Base-by-base conservation (phyloP, 805 yeast species). In the Candida morakotiae region DNA sequence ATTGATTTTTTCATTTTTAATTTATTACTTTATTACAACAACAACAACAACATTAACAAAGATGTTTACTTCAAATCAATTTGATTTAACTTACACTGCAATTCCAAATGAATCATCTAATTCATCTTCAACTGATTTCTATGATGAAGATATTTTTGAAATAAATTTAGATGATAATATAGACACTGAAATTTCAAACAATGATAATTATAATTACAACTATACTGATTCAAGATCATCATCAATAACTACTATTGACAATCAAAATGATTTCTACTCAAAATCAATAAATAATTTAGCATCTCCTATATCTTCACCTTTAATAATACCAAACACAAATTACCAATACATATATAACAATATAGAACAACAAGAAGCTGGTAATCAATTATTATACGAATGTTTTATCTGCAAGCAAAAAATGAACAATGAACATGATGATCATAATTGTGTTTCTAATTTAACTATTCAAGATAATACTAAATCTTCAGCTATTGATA, bases 351-450 rank as follows among this genome's bases (percentile, higher is more conserved):
- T 22, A 2, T 30, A 37, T 7, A 33, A 17, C 28, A n/a, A 16
- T 23, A n/a, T n/a, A n/a, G n/a, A n/a, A n/a, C n/a, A n/a, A n/a
- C n/a, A n/a, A n/a, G n/a, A n/a, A n/a, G n/a, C n/a, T n/a, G n/a
- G n/a, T n/a, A n/a, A 37, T 10, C 37, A 32, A 10, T 35, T 43
- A 13, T 38, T 47, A 34, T 47, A 43, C 21, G 49, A 45, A 38
- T 45, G 49, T 35, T 34, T 39, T 18, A 42, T 45, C 39, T 47
- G 51, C 47, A 45, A 43, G 34, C 39, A 40, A 28, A 37, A 28
- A 17, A 28, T 27, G 27, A 20, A 13, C 14, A 20, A 27, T 10
- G 28, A 37, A 16, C 18, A 15, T 8, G 9, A 31, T n/a, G 9
- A 31, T n/a, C 35, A 32, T 16, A 34, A 37, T 19, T 29, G 38